Evolutionary conservation across 208 protist species (phyloP).

Genomic region (Porcisia hertigi): DNA sequence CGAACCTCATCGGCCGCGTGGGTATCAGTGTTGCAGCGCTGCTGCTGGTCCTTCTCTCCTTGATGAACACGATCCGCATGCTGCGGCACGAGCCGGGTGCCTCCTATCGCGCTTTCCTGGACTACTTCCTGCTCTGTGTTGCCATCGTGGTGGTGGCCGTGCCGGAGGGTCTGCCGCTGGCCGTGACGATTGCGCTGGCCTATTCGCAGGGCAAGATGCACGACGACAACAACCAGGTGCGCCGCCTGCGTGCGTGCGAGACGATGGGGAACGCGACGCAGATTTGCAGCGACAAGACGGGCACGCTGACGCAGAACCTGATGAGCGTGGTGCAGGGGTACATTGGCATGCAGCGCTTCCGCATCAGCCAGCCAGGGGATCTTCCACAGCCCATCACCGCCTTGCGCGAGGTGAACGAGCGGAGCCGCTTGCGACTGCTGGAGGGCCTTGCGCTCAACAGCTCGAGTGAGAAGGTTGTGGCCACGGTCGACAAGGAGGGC

Average conservation of each 20-base stretch:
- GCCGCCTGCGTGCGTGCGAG: conserved; percentile 96
- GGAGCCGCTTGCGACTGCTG: conserved; percentile 60
- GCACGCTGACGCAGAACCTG: conserved; percentile 97
- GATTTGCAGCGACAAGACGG: conserved; percentile 99
- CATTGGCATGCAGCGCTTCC: conserved; percentile 59
- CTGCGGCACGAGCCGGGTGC: conserved; percentile 26
- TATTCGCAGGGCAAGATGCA: conserved; percentile 99
- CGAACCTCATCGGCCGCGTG: conserved; percentile 89
- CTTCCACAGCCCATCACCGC: conserved; percentile 34
- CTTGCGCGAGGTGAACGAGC: conserved; percentile 29
- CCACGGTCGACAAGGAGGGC: conserved; percentile 38
- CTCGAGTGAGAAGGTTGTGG: conserved; percentile 76
- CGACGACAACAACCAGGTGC: conserved; percentile 98
- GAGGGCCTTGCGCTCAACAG: conserved; percentile 74
- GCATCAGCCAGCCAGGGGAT: conserved; percentile 59
- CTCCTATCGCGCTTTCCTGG: conserved; percentile 51
- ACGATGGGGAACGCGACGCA: conserved; percentile 97
- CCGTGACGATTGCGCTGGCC: conserved; percentile 98
- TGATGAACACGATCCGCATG: conserved; percentile 54
- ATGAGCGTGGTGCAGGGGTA: conserved; percentile 97
- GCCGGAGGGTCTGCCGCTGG: conserved; percentile 96
- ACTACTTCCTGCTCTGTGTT: conserved; percentile 92
- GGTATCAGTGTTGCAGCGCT: conserved; percentile 76
- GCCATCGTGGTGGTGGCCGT: conserved; percentile 98
- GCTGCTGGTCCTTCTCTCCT: conserved; percentile 58